These are phyloP conservation scores for Hygrocybe coccinea DNA, from an alignment of 768 basidiomycete species.

Conservation along the genomic window DNA sequence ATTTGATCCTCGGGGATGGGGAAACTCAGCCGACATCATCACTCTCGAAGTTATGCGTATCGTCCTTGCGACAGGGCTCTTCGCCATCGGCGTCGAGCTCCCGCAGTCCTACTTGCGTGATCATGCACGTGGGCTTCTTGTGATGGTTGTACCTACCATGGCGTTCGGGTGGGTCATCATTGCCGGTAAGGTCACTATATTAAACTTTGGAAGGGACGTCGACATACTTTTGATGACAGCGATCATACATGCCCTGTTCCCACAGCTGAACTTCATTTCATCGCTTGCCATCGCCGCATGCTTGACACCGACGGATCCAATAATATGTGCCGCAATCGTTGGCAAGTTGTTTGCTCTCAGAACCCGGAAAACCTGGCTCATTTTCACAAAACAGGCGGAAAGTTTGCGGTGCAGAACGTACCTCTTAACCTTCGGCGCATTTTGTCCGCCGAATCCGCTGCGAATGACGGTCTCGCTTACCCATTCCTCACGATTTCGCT, in stretches of 20 bases:
- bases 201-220: not conserved
- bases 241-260: conserved; percentile 68
- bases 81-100: conserved; percentile 92
- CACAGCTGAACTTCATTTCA: conserved; percentile 63
- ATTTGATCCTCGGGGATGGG: conserved; percentile 79
- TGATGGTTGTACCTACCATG: conserved; percentile 81
- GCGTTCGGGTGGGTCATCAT: conserved; percentile 79
- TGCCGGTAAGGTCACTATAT: conserved; percentile 45
- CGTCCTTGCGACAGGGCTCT: conserved; percentile 87
- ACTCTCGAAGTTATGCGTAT: conserved; percentile 86
- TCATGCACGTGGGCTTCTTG: conserved; percentile 65
- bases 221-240: conserved; percentile 32
- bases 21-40: conserved; percentile 45
- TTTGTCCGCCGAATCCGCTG: conserved; percentile 84
- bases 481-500: conserved; percentile 85
- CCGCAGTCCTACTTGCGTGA: conserved; percentile 78
- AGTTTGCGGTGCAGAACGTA: conserved; percentile 64
- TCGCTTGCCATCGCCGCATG: conserved; percentile 85
- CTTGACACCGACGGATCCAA: conserved; percentile 91
- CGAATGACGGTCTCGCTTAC: conserved; percentile 94
- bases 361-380: conserved; percentile 1
- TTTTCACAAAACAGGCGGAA: conserved; percentile 49
- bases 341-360: conserved; percentile 34
- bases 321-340: conserved; percentile 81
- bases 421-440: conserved; percentile 73